Base-by-base conservation (phyloP, 1,284 basidiomycete genomes). In the Rugiboletus extremiorientalis region DNA sequence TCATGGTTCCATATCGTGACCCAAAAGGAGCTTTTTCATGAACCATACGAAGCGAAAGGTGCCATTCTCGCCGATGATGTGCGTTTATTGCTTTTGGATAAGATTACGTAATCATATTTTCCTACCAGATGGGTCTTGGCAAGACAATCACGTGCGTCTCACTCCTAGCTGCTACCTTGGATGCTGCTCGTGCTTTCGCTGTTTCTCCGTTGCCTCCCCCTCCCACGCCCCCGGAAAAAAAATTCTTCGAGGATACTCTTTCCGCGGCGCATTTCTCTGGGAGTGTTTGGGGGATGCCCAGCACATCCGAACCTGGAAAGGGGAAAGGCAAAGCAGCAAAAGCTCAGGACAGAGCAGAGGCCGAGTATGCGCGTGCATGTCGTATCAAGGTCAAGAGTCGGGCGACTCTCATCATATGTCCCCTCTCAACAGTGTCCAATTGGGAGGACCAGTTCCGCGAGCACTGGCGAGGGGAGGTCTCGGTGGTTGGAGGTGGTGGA, bases 371-470 rank as follows among this genome's bases (percentile, higher is more conserved):
- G 16, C 81, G 92, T 58, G 79, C 82, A 37, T 84, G 86, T 64
- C 83, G 89, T 27, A 86, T 97, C 65, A 90, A 90, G 71, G 76
- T 80, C 31, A 87, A 88, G 63, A 93, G 91, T 66, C 86, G 94
- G 45, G 97, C 91, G 11, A 98, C 97, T 1, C 76, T 99, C n/a
- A 92, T 99, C 63, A 85, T 99, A 28, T 98, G 97, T 65, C 97
- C 97, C 11, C 80, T 99, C 53, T 96, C 94, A 25, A 98, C 97
- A 3, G 93, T 99, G 2, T 88, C 92, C 46, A 99, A 98, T 69
- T 99, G 97, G 97, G 96, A 99, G 74, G 94, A 97, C 62, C 97
- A 99, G 73, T 92, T 99, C 71, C 84, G 88, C 58, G 96, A 98
- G 70, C 97, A 99, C 74, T 94, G 93, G 93, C 84, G 84, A 58